Evolutionary conservation across 2,329 filamentous ascomycete genomes (phyloP), one percentile per base, ranked within the genome.

Genomic region (Scedosporium apiospermum): DNA sequence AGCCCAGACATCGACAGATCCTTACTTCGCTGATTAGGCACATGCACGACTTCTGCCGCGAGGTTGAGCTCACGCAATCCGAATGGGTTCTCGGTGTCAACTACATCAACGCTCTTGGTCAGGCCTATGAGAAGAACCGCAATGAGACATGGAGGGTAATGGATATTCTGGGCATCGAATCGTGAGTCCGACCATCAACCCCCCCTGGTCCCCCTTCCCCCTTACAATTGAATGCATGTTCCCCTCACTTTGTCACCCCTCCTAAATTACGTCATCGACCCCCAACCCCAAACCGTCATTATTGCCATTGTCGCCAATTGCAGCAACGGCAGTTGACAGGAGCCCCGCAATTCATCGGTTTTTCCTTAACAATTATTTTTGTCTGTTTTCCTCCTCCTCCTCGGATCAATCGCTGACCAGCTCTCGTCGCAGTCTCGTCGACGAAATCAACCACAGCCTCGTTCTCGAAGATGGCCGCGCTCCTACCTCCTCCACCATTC

Each of bases 31-130:
- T 91, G 68, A 86, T 91, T 74, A 79, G 77, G 58, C 88, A 92
- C 76, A 79, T 93, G 64, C 89, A 93, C 77, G 88, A 91, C 75
- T 92, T 92, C 73, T 83, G 85, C 63, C 85, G 89, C 63, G 89
- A 93, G 71, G 84, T 90, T 66, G 88, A 92, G 75, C 83, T 93
- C 60, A 91, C 86, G 18, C 80, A 85, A 38, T 88, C 90, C 62
- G 89, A 93, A 75, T 92, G 89, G 89, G 83, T 91, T 74, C 75
- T 84, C 6, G 89, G 88, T 62, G 88, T 92, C 62, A 81, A 88
- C 69, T 91, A 88, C 72, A 77, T 92, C 76, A 92, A 92, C 78
- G 81, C 84, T 57, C 83, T 90, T 65, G 89, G 89, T 65, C 85
- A 90, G 74, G 83, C 85, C 67, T 88, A 82, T 66, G 82, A 82